Base-by-base conservation (phyloP, 2,329 filamentous ascomycete species). In the Paraphaeosphaeria sporulosa region DNA sequence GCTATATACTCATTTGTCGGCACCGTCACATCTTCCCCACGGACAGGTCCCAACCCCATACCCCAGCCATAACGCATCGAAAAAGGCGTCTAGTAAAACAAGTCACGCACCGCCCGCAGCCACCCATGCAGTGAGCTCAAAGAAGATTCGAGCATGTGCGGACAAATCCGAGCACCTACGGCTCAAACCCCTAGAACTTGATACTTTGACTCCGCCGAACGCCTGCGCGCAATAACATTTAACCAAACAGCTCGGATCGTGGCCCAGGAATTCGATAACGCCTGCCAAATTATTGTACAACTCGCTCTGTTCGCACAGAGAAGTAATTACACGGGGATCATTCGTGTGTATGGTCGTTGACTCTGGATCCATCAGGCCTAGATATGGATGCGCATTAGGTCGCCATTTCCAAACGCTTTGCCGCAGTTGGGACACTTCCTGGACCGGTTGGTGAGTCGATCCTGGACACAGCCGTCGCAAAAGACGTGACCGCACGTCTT, bases 401-500 rank as follows among this genome's bases (percentile, higher is more conserved):
- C 95, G 78, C 91, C 91, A 76, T 88, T 91, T 71, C 96, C 94
- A 76, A 99, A 99, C 4, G 92, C 89, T 79, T 91, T 91, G 71
- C 91, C 93, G 83, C 96, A 99, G 69, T 92, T 94, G 2, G 95
- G 95, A 73, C 95, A 99, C 78, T 98, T 98, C 67, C 95, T 87
- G 81, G 94, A 94, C 38, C 95, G 91, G 72, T 95, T 96, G 48
- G 88, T 88, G 63, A 97, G 89, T 59, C 95, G 89, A 72, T 96
- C 91, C 65, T 97, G 92, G 25, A 98, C 91, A 75, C 95, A 99
- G 50, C 89, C 86, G 73, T 90, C 89, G 85, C 95, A 99, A 78
- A 98, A 97, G 51, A 96, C 87, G 78, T 99, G 95, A 1, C 95
- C 95, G 77, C 95, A 99, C 0, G 92, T 93, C 80, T 95, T 96